Evolutionary conservation across 2,329 filamentous ascomycete genomes (phyloP), one percentile per base, ranked within the genome.

Genomic region (Stagonosporopsis vannaccii): DNA sequence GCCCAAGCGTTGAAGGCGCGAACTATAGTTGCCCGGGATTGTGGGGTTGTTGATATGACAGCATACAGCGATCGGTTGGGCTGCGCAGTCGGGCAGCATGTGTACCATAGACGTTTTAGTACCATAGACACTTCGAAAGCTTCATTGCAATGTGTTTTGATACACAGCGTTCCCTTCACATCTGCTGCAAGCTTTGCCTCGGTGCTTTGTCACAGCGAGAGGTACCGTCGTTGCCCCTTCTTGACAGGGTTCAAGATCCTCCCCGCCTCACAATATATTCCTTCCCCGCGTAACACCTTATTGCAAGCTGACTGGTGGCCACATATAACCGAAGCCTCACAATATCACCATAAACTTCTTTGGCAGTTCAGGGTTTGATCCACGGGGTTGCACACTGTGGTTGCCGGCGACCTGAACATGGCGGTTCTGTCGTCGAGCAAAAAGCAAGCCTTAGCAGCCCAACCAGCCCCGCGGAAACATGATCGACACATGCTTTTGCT

Each of bases 21-120:
- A 55, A 58, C 62, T 63, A 63, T 51, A 60, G 58, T 56, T 64
- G 60, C 60, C 63, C 63, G 57, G 51, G 61, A 63, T 57, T 49
- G 59, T 60, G 50, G 59, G 57, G 60, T 59, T 56, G 46, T 49
- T 52, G 46, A 17, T 42, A 53, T 52, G 42, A 48, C 51, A 60
- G 47, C 53, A 56, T 37, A 36, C 47, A 49, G 48, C 28, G 36
- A 47, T 40, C 59, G 49, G 56, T 62, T 59, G 61, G 59, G 59
- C 62, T 56, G 55, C 45, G 48, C 49, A 51, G 59, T 68, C 59
- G 62, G 66, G 66, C 65, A 60, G 61, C 65, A 69, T 55, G 47
- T 63, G 62, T 64, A 63, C 35, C 41, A 64, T 65, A 65, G 56
- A 55, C 47, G 44, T 44, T 33, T 51, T 58, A 56, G 59, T 58